Base-by-base conservation (phyloP, 345 rosid genomes). In the Linum usitatissimum region DNA sequence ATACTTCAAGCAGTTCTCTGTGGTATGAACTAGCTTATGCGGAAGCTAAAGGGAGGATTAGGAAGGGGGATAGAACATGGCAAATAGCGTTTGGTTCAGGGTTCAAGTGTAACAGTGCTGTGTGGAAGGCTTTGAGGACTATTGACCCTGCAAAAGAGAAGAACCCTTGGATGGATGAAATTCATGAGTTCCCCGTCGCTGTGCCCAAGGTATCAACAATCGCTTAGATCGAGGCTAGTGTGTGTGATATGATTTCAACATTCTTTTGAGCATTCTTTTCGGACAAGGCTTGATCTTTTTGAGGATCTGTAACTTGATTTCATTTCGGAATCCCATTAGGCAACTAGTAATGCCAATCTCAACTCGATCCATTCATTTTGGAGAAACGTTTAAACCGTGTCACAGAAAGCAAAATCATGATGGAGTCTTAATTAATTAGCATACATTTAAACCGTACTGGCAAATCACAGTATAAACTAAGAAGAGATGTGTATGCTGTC, bases 151-250 rank as follows among this genome's bases (percentile, higher is more conserved):
- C 64, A n/a, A 69, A 69, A 63, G 72, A 69, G 61, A 69, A 63
- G 67, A 69, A 34, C 49, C 72, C 72, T 49, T 69, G 72, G 72
- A 69, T 69, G 73, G 73, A 69, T 36, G 73, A 69, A 59, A 69
- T 69, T 45, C 30, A 69, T 21, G 13, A 38, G 18, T 69, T 64
- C 48, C 73, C 73, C 2, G 73, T 69, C 40, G 60, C 58, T 57
- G 90, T 84, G 56, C 90, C 87, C 0, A 84, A 75, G 68, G 73
- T 80, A n/a, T 72, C 87, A 58, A 65, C 69, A 18, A 70, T 84
- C 10, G 51, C 3, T 45, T 45, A 45, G 51, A 40, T 40, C 48
- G 2, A 40, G 48, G 13, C 6, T 40, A 40, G 13, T 40, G 48
- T 40, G 48, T 23, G 28, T 23, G 1, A 40, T 23, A 2, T 23